Evolutionary conservation across 2,329 filamentous ascomycete species (phyloP).

Genomic region (Aspergillus chevalieri): DNA sequence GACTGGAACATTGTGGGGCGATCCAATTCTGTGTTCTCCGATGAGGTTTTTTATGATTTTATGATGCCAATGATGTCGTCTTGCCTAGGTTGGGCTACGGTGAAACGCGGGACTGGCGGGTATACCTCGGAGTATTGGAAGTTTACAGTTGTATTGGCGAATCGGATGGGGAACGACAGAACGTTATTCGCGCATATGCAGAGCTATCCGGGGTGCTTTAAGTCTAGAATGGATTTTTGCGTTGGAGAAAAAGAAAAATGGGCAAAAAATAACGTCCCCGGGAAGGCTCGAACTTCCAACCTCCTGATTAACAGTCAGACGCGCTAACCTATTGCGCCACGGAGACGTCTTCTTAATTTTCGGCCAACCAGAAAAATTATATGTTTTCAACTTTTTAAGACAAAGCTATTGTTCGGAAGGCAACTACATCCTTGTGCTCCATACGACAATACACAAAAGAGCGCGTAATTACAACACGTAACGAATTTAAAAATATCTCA

Average conservation of each 20-base stretch:
- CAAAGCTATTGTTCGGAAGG: too few species aligned
- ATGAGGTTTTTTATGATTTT: background rate
- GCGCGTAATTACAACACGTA: too few species aligned
- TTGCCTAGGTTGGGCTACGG: background rate
- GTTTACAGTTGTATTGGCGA: background rate
- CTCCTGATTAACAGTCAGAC: conserved; percentile 1
- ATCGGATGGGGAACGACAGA: background rate
- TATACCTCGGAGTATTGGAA: too few species aligned
- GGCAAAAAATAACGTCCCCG: background rate
- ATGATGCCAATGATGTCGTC: background rate
- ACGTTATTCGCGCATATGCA: background rate
- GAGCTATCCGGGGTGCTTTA: background rate
- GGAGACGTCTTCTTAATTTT: too few species aligned
- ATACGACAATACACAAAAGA: too few species aligned
- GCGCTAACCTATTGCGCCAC: background rate
- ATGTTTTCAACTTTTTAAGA: too few species aligned
- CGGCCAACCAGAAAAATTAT: too few species aligned
- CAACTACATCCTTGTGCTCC: too few species aligned
- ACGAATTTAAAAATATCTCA: too few species aligned
- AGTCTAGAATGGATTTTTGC: background rate
- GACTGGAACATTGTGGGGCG: background rate
- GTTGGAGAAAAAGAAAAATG: background rate
- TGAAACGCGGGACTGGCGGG: background rate
- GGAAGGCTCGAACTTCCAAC: background rate
- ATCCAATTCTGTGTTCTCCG: background rate